Evolutionary conservation across 148 eudicot species (phyloP).

Genomic region (Camellia japonica): DNA sequence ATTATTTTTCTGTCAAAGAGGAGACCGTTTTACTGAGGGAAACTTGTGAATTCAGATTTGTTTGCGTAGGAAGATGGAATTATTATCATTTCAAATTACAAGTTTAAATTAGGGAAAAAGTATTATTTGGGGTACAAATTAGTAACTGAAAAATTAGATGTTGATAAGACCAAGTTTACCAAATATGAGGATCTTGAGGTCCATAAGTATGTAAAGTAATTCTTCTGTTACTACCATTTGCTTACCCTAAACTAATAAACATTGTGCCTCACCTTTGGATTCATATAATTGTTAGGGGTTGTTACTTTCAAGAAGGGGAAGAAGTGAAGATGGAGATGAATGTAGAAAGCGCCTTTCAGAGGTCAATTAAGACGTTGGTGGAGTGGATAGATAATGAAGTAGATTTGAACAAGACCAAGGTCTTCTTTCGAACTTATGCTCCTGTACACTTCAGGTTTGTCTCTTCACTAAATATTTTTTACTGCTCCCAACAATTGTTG

Average conservation of each 20-base stretch:
- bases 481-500: neutral
- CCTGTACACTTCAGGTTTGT: slow-evolving; percentile 85
- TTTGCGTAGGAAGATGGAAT: too few species aligned
- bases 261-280: slow-evolving; percentile 16
- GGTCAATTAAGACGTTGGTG: slow-evolving; percentile 55
- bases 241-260: neutral
- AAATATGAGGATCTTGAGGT: neutral
- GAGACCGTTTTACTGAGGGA: too few species aligned
- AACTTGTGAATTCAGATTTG: too few species aligned
- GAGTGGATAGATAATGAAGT: slow-evolving; percentile 56
- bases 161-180: neutral
- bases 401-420: slow-evolving; percentile 50
- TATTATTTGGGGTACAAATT: neutral
- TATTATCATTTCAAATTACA: neutral
- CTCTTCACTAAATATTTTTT: neutral
- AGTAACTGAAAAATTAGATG: neutral
- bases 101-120: neutral
- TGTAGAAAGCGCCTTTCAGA: slow-evolving; percentile 51
- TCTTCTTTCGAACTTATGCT: slow-evolving; percentile 69
- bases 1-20: too few species aligned
- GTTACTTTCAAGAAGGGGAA: slow-evolving; percentile 71
- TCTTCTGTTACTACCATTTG: neutral
- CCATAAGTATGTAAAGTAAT: too few species aligned
- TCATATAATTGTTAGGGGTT: slow-evolving; percentile 44
- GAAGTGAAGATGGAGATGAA: slow-evolving; percentile 66